A percentile compares a stretch with the other conserved stretches of the same genome.
phyloP scores from a whole-genome alignment of 2,329 filamentous ascomycete genomes.

The Colletotrichum incanum region DNA sequence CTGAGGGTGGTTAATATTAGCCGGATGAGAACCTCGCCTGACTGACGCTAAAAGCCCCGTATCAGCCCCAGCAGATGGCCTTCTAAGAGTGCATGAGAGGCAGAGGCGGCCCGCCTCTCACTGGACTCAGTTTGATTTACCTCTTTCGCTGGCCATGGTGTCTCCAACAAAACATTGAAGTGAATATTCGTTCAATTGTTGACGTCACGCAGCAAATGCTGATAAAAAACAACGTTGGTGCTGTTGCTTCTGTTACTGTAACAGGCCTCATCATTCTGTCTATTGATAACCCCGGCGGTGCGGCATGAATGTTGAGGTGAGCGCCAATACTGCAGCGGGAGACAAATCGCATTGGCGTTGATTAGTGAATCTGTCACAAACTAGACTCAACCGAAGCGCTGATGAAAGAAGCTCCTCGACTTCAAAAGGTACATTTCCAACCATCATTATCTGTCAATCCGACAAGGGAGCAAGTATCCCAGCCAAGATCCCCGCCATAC shows the following conservation, averaged over 20 bases:
- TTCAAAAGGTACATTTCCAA: not conserved
- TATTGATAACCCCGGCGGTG: too few species aligned
- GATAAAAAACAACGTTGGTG: not conserved
- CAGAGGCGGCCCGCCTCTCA: too few species aligned
- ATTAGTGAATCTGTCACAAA: not conserved
- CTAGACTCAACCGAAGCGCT: not conserved
- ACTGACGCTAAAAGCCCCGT: not conserved
- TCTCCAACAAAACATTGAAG: not conserved
- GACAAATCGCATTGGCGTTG: too few species aligned
- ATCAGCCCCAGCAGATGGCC: too few species aligned
- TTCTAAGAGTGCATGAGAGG: too few species aligned
- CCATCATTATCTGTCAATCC: slow-evolving; percentile 22
- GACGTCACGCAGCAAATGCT: not conserved
- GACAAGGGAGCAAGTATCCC: slow-evolving; percentile 8
- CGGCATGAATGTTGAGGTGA: not conserved
- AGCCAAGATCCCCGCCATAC: slow-evolving; percentile 24
- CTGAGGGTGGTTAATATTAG: not conserved
- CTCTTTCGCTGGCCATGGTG: not conserved
- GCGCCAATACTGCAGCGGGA: not conserved
- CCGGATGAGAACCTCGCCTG: not conserved
- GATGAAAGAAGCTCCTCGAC: not conserved
- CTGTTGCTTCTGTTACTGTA: too few species aligned
- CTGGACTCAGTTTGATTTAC: not conserved
- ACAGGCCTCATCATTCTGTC: not conserved
- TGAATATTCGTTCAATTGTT: too few species aligned